phyloP scores from a whole-genome alignment of 2,329 filamentous ascomycete species.

The Dactylellina haptotyla region DNA sequence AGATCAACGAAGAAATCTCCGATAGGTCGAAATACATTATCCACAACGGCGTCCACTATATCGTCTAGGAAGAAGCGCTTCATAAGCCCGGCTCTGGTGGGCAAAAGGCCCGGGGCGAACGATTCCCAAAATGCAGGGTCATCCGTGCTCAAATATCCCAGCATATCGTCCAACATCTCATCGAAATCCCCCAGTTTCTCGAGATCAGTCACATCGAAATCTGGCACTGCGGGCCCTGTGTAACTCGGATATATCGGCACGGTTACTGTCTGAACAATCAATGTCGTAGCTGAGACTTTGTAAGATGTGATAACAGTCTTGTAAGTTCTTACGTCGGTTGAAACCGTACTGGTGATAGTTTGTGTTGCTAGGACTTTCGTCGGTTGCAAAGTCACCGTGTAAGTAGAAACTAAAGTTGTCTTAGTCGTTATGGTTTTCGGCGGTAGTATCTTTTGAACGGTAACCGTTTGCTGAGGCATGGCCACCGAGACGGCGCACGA shows the following conservation, averaged over 20 bases:
- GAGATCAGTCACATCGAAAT: background rate
- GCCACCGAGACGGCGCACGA: background rate
- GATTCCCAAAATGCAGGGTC: background rate
- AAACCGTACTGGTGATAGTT: background rate
- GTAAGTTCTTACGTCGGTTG: conserved; percentile 1
- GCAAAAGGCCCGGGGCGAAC: background rate
- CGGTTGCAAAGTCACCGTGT: background rate
- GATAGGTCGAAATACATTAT: background rate
- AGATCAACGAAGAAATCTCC: background rate
- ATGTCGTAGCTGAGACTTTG: background rate
- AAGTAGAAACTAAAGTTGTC: background rate
- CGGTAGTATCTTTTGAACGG: background rate
- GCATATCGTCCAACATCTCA: background rate
- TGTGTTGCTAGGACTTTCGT: background rate
- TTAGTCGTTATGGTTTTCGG: background rate
- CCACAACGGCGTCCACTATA: background rate
- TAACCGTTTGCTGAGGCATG: background rate
- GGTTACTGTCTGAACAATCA: background rate
- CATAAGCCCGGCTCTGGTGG: background rate
- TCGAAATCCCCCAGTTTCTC: conserved; percentile 2
- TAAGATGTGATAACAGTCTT: background rate
- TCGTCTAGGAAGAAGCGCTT: background rate
- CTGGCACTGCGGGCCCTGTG: background rate
- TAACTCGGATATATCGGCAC: background rate
- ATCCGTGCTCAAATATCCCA: background rate